A percentile compares a stretch with the other conserved stretches of the same genome.
These are phyloP conservation scores for Phtheirospermum japonicum DNA, from an alignment of 257 asterid genomes.

Conservation along the genomic window DNA sequence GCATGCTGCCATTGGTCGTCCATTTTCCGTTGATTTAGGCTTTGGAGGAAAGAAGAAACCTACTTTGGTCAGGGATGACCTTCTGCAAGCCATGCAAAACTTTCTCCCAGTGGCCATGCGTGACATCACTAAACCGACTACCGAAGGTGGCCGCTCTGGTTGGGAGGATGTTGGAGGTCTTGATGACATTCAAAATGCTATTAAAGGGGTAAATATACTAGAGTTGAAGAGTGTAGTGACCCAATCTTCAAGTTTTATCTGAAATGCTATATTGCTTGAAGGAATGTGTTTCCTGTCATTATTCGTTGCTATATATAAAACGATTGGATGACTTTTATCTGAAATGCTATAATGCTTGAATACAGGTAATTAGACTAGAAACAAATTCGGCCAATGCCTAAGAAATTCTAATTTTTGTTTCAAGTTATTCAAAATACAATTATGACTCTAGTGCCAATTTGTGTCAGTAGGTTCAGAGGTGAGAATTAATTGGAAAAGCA, in stretches of 20 bases:
- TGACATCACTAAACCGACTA: conserved; percentile 74
- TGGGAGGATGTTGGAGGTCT: conserved; percentile 99
- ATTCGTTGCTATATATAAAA: too few species aligned
- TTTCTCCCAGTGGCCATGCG: conserved; percentile 99
- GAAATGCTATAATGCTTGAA: not conserved
- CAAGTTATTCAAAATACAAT: too few species aligned
- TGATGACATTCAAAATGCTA: conserved; percentile 67
- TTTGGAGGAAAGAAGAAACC: conserved; percentile 44
- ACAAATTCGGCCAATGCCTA: not conserved
- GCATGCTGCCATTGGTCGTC: conserved; percentile 81
- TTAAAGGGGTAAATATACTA: conserved; percentile 57
- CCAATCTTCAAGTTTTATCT: not conserved
- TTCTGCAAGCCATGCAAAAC: conserved; percentile 74
- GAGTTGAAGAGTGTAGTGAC: conserved; percentile 2
- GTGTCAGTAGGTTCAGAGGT: not conserved
- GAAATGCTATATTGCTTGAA: conserved; percentile 5
- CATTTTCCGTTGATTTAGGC: conserved; percentile 49
- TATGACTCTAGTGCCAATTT: not conserved
- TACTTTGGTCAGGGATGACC: conserved; percentile 62
- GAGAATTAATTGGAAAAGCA: conserved; percentile 13
- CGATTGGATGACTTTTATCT: conserved; percentile 1
- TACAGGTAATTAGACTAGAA: not conserved
- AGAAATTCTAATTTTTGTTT: not conserved
- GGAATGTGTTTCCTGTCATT: too few species aligned
- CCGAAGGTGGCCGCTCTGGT: conserved; percentile 76